phyloP scores from a whole-genome alignment of 768 basidiomycete species.

The Crassisporium funariophilum region DNA sequence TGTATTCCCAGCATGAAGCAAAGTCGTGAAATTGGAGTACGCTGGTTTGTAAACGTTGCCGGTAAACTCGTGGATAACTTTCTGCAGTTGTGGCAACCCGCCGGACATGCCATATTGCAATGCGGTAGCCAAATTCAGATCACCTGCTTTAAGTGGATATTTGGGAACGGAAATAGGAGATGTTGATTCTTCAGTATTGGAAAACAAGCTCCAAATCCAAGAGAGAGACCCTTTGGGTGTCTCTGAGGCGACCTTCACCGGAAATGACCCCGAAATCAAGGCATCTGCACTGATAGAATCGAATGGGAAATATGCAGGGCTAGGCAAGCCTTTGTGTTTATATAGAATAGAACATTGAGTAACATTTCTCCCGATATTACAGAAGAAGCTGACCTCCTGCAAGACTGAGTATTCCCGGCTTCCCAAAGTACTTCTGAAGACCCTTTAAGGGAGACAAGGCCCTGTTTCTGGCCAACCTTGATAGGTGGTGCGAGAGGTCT shows the following conservation, averaged over 20 bases:
- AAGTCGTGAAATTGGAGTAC: slow-evolving; percentile 58
- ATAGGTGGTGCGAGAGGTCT: slow-evolving; percentile 76
- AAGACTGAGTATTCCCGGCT: slow-evolving; percentile 56
- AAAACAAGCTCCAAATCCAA: slow-evolving; percentile 64
- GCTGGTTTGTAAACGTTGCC: slow-evolving; percentile 55
- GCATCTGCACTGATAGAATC: slow-evolving; percentile 58
- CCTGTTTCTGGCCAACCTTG: slow-evolving; percentile 51
- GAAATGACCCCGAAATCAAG: slow-evolving; percentile 35
- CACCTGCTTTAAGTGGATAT: slow-evolving; percentile 44
- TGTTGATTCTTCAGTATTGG: slow-evolving; percentile 42
- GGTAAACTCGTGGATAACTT: slow-evolving; percentile 60
- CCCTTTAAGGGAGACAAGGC: slow-evolving; percentile 63
- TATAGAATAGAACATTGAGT: background rate
- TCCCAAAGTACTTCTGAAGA: slow-evolving; percentile 58
- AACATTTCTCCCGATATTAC: background rate
- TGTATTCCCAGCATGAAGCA: slow-evolving; percentile 70
- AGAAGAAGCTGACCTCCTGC: slow-evolving; percentile 62
- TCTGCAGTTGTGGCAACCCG: slow-evolving; percentile 59
- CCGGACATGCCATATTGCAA: slow-evolving; percentile 66
- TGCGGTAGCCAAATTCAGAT: slow-evolving; percentile 60
- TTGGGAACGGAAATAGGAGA: slow-evolving; percentile 61
- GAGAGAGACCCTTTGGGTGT: slow-evolving; percentile 38
- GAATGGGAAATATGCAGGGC: slow-evolving; percentile 72
- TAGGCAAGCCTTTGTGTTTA: slow-evolving; percentile 55
- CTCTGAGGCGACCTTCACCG: slow-evolving; percentile 3